Base-by-base conservation (phyloP, 257 asterid genomes). In the Ballota nigra region DNA sequence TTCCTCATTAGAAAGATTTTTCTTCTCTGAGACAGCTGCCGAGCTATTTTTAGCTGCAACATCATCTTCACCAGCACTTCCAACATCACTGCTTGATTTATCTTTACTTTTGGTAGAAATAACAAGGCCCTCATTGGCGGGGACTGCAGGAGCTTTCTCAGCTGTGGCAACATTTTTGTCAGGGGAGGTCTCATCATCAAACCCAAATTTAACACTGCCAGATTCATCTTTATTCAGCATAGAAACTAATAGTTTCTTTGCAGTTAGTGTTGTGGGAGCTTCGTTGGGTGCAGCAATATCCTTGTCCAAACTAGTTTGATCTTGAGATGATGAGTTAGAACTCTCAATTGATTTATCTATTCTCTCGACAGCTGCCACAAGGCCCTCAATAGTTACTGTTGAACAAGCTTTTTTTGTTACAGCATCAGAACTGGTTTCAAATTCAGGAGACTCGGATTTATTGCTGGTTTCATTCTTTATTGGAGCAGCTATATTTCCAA, bases 391-490 rank as follows among this genome's bases (percentile, higher is more conserved):
- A 55, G 13, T 34, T 6, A 49, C 31, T 55, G 76, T 55, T 5
- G 51, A 51, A 62, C 67, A 75, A 19, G 68, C 75, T 52, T 52
- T 62, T n/a, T 63, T 20, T 12, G 63, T 57, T 31, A 63, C 74
- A 6, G 58, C 53, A 26, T 26, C 29, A 26, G 29, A 26, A 26
- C 29, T 3, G 29, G 29, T 26, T 26, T 26, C 29, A 26, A 26
- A 26, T 26, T 26, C 29, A 26, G 1, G 29, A 63, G 75, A 78
- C 9, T 73, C 72, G 10, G 75, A 43, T 59, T 79, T 74, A 49
- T 29, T 47, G 28, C 75, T 75, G 18, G 82, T 67, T 28, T 79
- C 86, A 1, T 77, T 73, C 77, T 76, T 72, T 60, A 66, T 76
- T 47, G 77, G 18, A 65, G 81, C 68, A 62, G 77, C 73, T 49